Evolutionary conservation across 192 early-diverging fungal genomes (phyloP).

Genomic region (Mortierella antarctica): DNA sequence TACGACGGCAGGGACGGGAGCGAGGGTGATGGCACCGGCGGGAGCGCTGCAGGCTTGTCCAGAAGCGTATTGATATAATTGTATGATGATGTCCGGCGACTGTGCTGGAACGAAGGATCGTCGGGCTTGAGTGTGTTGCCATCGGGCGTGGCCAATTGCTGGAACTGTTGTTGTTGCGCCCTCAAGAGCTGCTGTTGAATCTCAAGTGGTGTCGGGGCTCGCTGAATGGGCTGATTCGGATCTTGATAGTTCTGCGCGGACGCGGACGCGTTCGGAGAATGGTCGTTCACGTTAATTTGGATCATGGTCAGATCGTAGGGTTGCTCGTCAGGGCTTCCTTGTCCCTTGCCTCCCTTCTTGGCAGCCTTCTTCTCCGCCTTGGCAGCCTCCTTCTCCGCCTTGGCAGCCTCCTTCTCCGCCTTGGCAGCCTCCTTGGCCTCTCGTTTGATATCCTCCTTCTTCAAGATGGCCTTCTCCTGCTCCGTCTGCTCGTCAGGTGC

Average conservation of each 20-base stretch:
- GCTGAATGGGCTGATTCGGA: not conserved
- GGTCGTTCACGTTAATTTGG: conserved; percentile 46
- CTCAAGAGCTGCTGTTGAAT: conserved; percentile 34
- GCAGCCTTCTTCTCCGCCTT: not conserved
- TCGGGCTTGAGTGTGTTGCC: conserved; percentile 1
- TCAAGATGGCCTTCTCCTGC: conserved; percentile 47
- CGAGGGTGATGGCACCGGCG: conserved; percentile 32
- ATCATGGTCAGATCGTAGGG: conserved; percentile 45
- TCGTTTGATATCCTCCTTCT: conserved; percentile 27
- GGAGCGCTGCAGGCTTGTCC: conserved; percentile 18
- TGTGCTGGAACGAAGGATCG: conserved; percentile 27
- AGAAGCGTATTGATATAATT: conserved; percentile 19
- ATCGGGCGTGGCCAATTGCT: not conserved
- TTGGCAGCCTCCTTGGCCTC: conserved; percentile 25
- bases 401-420: conserved; percentile 18
- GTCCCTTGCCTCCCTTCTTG: not conserved
- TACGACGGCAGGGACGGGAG: conserved; percentile 21
- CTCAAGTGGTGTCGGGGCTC: conserved; percentile 16
- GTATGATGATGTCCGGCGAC: conserved; percentile 29
- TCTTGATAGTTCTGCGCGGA: not conserved
- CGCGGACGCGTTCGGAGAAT: not conserved
- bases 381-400: not conserved
- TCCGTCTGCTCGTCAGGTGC: conserved; percentile 31
- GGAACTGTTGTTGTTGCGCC: conserved; percentile 5
- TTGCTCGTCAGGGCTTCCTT: conserved; percentile 9